A percentile compares a stretch with the other conserved stretches of the same genome.
phyloP scores from a whole-genome alignment of 2,329 filamentous ascomycete species.

The Harringtonia aguacate region DNA sequence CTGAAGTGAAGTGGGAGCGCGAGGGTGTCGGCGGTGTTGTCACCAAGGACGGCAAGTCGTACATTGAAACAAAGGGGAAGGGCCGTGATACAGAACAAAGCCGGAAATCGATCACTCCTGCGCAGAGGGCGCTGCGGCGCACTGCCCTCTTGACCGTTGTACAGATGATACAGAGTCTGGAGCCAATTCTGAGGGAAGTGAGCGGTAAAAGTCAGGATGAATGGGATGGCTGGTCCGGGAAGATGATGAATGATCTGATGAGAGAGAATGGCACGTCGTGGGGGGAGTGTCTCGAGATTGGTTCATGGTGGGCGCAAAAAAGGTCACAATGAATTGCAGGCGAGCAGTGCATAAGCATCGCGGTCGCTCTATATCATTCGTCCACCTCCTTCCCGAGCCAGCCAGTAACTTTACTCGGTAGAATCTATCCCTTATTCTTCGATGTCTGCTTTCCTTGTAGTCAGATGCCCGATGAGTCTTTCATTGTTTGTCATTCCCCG shows the following conservation, averaged over 20 bases:
- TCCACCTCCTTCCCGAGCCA: too few relatives aligned
- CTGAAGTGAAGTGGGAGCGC: conserved; percentile 78
- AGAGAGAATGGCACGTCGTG: conserved; percentile 67
- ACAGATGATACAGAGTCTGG: conserved; percentile 74
- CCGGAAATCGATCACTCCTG: conserved; percentile 40
- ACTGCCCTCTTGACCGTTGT: conserved; percentile 75
- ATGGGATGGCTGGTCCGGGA: conserved; percentile 82
- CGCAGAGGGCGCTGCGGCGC: conserved; percentile 63
- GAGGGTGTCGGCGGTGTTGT: conserved; percentile 57
- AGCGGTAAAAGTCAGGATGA: conserved; percentile 84
- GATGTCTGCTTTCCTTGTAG: conserved; percentile 1
- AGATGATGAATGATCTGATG: conserved; percentile 77
- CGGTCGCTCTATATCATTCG: too few relatives aligned
- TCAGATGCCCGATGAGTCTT: not conserved
- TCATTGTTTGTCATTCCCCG: conserved; percentile 17
- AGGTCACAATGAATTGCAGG: conserved; percentile 14
- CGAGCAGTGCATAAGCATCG: too few relatives aligned
- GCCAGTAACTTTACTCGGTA: too few relatives aligned
- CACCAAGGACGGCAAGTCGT: conserved; percentile 50
- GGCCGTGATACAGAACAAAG: conserved; percentile 16
- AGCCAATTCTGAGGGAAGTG: conserved; percentile 69
- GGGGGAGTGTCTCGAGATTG: conserved; percentile 78
- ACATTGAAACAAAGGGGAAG: conserved; percentile 36
- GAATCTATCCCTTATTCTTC: too few relatives aligned
- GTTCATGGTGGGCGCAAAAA: conserved; percentile 87